Percentiles rank a stretch among this genome's conserved stretches.
phyloP scores from a whole-genome alignment of 176 grass and related monocot species.

The Dendrocalamus sinicus region DNA sequence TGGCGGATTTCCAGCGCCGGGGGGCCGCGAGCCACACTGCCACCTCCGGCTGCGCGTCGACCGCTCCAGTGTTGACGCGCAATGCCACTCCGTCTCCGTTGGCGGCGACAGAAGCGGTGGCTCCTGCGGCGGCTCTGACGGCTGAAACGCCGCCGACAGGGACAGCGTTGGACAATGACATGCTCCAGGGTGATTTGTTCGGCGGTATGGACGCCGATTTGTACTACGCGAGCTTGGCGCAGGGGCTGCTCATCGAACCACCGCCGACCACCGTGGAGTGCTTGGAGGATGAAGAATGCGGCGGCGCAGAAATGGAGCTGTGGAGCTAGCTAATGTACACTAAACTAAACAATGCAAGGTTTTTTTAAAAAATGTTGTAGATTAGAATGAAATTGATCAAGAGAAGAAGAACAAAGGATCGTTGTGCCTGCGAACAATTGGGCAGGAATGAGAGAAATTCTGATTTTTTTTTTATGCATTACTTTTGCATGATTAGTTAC shows the following conservation, averaged over 20 bases:
- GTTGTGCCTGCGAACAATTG: neutral
- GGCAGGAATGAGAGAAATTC: neutral
- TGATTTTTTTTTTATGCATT: neutral
- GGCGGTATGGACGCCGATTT: constrained; percentile 47
- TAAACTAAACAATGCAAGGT: neutral
- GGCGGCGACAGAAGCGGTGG: too few relatives aligned
- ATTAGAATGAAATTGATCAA: neutral
- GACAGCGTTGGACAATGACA: neutral
- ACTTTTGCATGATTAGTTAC: neutral
- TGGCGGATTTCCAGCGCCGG: constrained; percentile 35
- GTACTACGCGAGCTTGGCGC: constrained; percentile 61
- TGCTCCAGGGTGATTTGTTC: constrained; percentile 14
- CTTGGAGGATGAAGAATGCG: constrained; percentile 44
- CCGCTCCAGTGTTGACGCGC: neutral
- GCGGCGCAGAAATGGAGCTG: constrained; percentile 42
- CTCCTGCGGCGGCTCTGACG: neutral
- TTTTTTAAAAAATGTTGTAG: neutral
- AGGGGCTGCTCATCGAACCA: constrained; percentile 61
- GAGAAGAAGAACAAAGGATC: neutral
- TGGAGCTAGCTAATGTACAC: constrained; percentile 46
- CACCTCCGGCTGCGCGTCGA: neutral
- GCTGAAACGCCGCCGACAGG: neutral
- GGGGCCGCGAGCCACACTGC: neutral
- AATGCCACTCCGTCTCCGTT: neutral
- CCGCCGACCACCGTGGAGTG: constrained; percentile 18